Evolutionary conservation across 306 rosid genomes (phyloP).

Genomic region (Astragalus glycyphyllos): DNA sequence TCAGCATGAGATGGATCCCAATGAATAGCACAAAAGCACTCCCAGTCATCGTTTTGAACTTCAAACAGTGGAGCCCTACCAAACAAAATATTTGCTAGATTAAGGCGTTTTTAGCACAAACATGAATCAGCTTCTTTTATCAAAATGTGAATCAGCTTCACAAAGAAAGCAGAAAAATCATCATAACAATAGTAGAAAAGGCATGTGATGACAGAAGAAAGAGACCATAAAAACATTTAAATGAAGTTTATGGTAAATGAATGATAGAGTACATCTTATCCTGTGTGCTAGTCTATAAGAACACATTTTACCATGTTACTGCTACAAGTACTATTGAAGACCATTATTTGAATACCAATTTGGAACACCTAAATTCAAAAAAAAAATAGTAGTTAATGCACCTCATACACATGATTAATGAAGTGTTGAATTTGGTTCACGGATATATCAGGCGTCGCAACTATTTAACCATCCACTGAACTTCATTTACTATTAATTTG

Average conservation of each 20-base stretch:
- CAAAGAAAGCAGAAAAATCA: slow-evolving; percentile 10
- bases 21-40: slow-evolving; percentile 60
- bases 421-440: too few relatives aligned
- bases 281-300: not conserved
- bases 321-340: too few relatives aligned
- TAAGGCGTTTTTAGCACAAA: slow-evolving; percentile 33
- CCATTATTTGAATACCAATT: too few relatives aligned
- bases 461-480: too few relatives aligned
- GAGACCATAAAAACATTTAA: not conserved
- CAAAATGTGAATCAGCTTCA: slow-evolving; percentile 8
- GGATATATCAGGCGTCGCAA: too few relatives aligned
- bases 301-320: too few relatives aligned
- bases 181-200: not conserved
- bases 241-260: not conserved
- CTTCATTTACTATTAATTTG: too few relatives aligned
- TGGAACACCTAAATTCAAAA: too few relatives aligned
- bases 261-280: not conserved
- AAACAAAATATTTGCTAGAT: slow-evolving; percentile 34
- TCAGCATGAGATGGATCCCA: slow-evolving; percentile 69
- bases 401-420: too few relatives aligned
- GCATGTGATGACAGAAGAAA: not conserved
- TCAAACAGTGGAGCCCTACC: slow-evolving; percentile 63
- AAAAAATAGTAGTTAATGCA: too few relatives aligned
- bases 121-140: slow-evolving; percentile 1
- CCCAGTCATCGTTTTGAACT: slow-evolving; percentile 59